Conservation (phyloP, 495 filamentous ascomycete genomes). For the Paragyromitra xinjiangensis region DNA sequence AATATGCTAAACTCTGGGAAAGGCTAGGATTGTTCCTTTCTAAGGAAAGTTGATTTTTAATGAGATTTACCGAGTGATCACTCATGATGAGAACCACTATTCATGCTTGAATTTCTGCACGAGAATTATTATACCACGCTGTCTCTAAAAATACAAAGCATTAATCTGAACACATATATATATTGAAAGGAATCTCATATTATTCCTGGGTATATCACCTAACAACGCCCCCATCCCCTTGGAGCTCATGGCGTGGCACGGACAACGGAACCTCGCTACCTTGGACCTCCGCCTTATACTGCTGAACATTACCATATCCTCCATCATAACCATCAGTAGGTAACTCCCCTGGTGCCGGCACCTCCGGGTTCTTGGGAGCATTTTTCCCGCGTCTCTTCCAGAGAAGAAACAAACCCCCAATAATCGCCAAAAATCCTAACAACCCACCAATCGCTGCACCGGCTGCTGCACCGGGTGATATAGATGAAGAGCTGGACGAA, state of each 20-base stretch:
- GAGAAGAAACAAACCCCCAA: neutral
- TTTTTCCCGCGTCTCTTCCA: slow-evolving; percentile 3
- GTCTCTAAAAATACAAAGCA: slow-evolving; percentile 3
- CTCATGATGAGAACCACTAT: neutral
- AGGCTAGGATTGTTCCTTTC: too few relatives aligned
- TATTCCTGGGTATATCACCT: neutral
- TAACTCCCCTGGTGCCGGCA: neutral
- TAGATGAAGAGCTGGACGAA: neutral
- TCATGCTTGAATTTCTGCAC: neutral
- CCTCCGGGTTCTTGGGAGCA: neutral
- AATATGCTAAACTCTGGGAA: too few relatives aligned
- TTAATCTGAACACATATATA: neutral
- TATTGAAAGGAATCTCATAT: neutral
- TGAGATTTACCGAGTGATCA: neutral
- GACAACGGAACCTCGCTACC: neutral
- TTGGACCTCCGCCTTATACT: neutral
- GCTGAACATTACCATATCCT: neutral
- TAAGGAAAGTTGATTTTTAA: neutral
- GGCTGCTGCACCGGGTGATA: slow-evolving; percentile 11
- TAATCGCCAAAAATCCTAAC: neutral
- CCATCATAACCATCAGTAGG: neutral
- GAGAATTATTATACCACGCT: neutral
- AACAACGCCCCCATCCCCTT: neutral
- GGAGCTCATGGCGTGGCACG: neutral
- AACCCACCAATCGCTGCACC: slow-evolving; percentile 13